Evolutionary conservation across 2,329 filamentous ascomycete genomes (phyloP).

Genomic region (Phoma sp.): DNA sequence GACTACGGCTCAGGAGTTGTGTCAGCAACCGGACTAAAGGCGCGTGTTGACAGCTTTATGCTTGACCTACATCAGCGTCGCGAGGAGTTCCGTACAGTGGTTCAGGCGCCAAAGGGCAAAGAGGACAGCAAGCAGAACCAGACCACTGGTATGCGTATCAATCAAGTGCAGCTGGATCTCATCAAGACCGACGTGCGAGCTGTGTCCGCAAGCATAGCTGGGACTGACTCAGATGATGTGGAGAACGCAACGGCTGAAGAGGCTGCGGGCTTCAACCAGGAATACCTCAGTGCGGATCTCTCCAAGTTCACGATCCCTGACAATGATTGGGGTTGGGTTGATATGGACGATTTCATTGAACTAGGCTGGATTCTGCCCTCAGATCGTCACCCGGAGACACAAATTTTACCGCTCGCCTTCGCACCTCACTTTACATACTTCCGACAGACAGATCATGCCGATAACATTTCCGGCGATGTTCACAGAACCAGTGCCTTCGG

Average conservation of each 20-base stretch:
- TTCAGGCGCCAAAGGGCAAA: slow-evolving; percentile 67
- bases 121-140: slow-evolving; percentile 74
- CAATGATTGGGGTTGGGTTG: slow-evolving; percentile 94
- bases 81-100: slow-evolving; percentile 86
- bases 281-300: slow-evolving; percentile 64
- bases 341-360: slow-evolving; percentile 99
- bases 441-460: slow-evolving; percentile 90
- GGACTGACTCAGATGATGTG: slow-evolving; percentile 78
- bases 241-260: slow-evolving; percentile 70
- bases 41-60: slow-evolving; percentile 96
- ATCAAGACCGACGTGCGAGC: slow-evolving; percentile 91
- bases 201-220: slow-evolving; percentile 87
- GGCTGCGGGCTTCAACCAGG: slow-evolving; percentile 61
- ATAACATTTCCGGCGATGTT: slow-evolving; percentile 79
- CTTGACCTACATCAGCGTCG: slow-evolving; percentile 93
- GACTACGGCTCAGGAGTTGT: slow-evolving; percentile 80
- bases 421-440: slow-evolving; percentile 98
- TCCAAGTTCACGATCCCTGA: slow-evolving; percentile 95
- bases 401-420: slow-evolving; percentile 90
- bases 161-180: slow-evolving; percentile 91
- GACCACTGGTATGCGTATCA: slow-evolving; percentile 93
- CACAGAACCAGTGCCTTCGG: slow-evolving; percentile 89
- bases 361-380: slow-evolving; percentile 94
- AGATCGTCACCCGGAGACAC: slow-evolving; percentile 88
- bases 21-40: slow-evolving; percentile 94